These are phyloP conservation scores for Ascochyta lentis DNA, from an alignment of 2,329 filamentous ascomycete genomes.

Conservation along the genomic window DNA sequence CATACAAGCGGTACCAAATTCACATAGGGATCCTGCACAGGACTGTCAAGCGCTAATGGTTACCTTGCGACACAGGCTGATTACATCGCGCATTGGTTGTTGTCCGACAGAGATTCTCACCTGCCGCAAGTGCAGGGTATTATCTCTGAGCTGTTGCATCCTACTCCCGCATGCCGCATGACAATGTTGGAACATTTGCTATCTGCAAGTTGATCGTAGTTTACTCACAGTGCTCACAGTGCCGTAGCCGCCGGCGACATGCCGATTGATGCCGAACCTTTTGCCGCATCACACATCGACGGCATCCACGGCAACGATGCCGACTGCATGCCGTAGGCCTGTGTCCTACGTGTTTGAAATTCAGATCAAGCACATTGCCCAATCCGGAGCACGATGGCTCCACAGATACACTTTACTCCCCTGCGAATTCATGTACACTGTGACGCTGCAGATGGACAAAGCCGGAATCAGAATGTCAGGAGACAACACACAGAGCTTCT, in stretches of 20 bases:
- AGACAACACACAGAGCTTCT: neutral
- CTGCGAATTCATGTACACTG: neutral
- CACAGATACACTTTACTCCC: neutral
- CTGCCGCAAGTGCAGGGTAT: too few species aligned
- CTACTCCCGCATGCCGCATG: neutral
- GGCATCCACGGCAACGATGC: neutral
- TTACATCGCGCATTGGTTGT: too few species aligned
- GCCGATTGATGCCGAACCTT: slow-evolving; percentile 9
- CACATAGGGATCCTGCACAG: too few species aligned
- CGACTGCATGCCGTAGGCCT: slow-evolving; percentile 1
- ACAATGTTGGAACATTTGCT: too few species aligned
- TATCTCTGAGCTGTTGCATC: too few species aligned
- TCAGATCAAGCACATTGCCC: neutral
- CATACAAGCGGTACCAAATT: too few species aligned
- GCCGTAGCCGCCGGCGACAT: neutral
- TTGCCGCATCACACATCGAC: neutral
- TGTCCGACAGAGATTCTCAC: too few species aligned
- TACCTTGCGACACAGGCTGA: too few species aligned
- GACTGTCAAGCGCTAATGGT: too few species aligned
- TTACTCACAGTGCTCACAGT: neutral
- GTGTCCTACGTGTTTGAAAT: neutral
- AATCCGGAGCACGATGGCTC: neutral
- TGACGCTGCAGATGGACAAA: neutral
- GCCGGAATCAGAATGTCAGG: slow-evolving; percentile 1
- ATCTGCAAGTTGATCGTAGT: neutral